Evolutionary conservation across 352 stramenopile genomes (phyloP).

Genomic region (Aphanomyces euteiches): DNA sequence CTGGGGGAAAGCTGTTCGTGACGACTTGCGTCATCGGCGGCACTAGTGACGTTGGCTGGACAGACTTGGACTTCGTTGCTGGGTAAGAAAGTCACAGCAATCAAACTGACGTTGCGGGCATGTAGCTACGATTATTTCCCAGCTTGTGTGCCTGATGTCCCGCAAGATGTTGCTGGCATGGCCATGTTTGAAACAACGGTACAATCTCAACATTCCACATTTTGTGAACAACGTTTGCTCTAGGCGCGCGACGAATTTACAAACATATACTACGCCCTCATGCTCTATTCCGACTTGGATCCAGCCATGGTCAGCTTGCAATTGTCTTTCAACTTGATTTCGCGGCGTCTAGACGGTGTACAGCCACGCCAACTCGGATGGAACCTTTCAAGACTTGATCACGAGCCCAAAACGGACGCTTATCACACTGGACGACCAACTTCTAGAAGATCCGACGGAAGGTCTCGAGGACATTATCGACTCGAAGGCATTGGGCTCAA

Average conservation of each 20-base stretch:
- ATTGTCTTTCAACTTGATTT: no score
- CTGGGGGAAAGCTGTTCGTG: neutral
- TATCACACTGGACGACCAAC: neutral
- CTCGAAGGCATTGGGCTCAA: neutral
- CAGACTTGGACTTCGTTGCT: constrained; percentile 21
- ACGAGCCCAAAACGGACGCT: neutral
- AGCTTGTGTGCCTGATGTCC: constrained; percentile 3
- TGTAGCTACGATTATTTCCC: constrained; percentile 24
- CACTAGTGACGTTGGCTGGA: constrained; percentile 13
- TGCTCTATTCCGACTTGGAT: constrained; percentile 1
- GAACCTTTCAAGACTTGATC: constrained; percentile 3
- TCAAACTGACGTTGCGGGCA: neutral
- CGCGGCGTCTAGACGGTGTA: neutral
- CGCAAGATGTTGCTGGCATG: constrained; percentile 25
- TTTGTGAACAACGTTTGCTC: neutral
- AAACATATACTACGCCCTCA: neutral
- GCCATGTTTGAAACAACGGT: constrained; percentile 29
- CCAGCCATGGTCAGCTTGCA: neutral
- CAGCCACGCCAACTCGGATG: constrained; percentile 17
- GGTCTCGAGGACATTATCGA: constrained; percentile 3
- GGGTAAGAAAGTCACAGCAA: constrained; percentile 9
- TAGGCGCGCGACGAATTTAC: no score
- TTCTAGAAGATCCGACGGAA: no score
- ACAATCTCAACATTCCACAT: constrained; percentile 1
- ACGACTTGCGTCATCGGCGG: constrained; percentile 29